Base-by-base conservation (phyloP, 208 protist genomes). In the Leptomonas pyrrhocoris region DNA sequence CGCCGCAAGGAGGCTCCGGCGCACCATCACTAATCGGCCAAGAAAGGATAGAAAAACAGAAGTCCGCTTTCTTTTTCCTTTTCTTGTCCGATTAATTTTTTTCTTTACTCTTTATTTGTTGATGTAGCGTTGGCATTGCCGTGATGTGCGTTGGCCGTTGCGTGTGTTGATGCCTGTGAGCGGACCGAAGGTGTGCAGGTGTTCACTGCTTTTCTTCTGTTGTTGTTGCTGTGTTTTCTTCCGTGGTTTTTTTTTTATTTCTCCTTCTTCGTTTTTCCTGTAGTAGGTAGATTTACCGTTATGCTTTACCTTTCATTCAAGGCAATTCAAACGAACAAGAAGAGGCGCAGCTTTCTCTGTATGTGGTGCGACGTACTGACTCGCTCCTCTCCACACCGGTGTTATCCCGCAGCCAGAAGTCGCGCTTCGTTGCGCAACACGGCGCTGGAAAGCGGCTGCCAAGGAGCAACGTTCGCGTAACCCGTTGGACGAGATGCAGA, bases 1-100 rank as follows among this genome's bases (percentile, higher is more conserved):
- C 89, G 89, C 67, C 92, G 92, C 65, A 87, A 86, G 75, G 82
- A 87, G 56, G 72, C 82, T 12, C 89, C 89, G 0, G 58, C 70
- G 27, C 84, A 93, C 56, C 73, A 73, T 21, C 56, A 73, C 38
- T 34, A 16, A 31, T 46, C 8, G n/a, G 36, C 21, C 28, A 34
- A 57, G 8, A 40, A 25, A 51, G 50, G 23, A 42, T 13, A 45
- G 34, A 46, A 70, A n/a, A 38, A 48, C 11, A 19, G 16, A 48
- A n/a, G 43, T 12, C 12, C 34, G 21, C 55, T 53, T 23, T 11
- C 11, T 48, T 18, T 27, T 19, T 42, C 19, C 45, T 61, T 13
- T n/a, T n/a, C n/a, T n/a, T 18, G 42, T 64, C 13, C 30, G 56
- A 46, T 25, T 18, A 12, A 12, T 28, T 63, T 63, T 45, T 63